A percentile compares a stretch with the other conserved stretches of the same genome.
Evolutionary conservation across 2,329 filamentous ascomycete species (phyloP).

Genomic region (Penicillium vulpinum): DNA sequence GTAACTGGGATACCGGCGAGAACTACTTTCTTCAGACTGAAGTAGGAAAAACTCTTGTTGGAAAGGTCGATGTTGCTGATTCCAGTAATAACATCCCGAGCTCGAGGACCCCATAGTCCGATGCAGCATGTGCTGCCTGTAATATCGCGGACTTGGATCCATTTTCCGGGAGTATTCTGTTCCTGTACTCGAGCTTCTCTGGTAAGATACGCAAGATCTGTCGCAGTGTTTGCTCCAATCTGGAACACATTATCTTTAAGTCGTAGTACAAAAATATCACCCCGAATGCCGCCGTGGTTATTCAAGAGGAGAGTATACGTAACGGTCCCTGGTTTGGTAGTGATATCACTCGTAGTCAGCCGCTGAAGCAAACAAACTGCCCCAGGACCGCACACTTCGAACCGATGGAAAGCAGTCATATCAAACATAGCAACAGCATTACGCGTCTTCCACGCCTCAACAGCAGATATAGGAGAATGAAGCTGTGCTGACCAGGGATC

Average conservation of each 20-base stretch:
- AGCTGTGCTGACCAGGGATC: constrained; percentile 60
- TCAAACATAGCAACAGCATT: constrained; percentile 64
- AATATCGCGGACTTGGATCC: constrained; percentile 58
- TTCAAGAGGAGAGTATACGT: constrained; percentile 61
- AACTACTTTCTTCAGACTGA: constrained; percentile 50
- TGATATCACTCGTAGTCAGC: constrained; percentile 43
- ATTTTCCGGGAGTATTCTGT: constrained; percentile 35
- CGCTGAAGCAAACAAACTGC: constrained; percentile 57
- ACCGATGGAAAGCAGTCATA: constrained; percentile 60
- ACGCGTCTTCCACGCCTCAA: constrained; percentile 65
- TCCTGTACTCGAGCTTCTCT: constrained; percentile 55
- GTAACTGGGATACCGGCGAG: constrained; percentile 60
- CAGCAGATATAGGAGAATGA: constrained; percentile 60
- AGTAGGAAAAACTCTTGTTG: constrained; percentile 49
- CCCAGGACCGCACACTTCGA: constrained; percentile 61
- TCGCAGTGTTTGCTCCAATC: constrained; percentile 57
- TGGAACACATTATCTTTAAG: constrained; percentile 51
- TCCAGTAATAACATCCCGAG: constrained; percentile 52
- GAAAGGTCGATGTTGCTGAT: constrained; percentile 35
- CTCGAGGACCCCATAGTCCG: constrained; percentile 62
- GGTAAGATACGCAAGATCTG: constrained; percentile 56
- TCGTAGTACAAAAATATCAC: constrained; percentile 59
- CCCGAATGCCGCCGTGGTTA: constrained; percentile 53
- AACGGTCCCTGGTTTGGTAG: constrained; percentile 51
- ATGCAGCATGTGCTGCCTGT: constrained; percentile 62